A percentile compares a stretch with the other conserved stretches of the same genome.
Conservation (phyloP, 495 filamentous ascomycete genomes). For the Penicillium paxilli region DNA sequence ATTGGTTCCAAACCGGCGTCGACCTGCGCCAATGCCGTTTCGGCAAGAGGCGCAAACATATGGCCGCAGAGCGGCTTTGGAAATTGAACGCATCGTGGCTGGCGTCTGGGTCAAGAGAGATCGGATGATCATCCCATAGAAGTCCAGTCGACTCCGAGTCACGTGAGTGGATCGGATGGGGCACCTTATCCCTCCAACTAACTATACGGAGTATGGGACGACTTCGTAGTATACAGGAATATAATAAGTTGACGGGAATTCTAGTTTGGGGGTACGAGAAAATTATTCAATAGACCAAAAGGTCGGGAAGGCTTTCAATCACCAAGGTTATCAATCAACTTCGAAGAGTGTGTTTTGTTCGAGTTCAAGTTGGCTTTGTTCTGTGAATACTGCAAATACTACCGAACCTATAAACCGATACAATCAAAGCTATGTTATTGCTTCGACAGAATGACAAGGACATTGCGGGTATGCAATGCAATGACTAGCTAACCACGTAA, state of each 20-base stretch:
- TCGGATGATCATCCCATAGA: conserved; percentile 11
- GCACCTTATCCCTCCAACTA: neutral
- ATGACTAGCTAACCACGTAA: conserved; percentile 18
- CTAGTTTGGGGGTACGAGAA: too few relatives aligned
- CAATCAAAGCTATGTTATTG: neutral
- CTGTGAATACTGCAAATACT: too few relatives aligned
- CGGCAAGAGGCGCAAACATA: conserved; percentile 47
- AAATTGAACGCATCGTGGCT: conserved; percentile 39
- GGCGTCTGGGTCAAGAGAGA: conserved; percentile 8
- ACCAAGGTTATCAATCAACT: too few relatives aligned
- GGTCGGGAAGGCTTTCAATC: too few relatives aligned
- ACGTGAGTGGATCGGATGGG: neutral
- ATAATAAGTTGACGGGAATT: too few relatives aligned
- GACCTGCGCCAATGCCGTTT: conserved; percentile 24
- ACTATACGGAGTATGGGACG: neutral
- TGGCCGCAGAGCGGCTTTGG: conserved; percentile 32
- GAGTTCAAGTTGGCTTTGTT: too few relatives aligned
- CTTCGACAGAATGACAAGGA: conserved; percentile 2
- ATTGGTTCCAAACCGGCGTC: conserved; percentile 32
- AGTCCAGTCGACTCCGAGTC: neutral
- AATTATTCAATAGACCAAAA: too few relatives aligned
- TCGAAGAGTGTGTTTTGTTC: too few relatives aligned
- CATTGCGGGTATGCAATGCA: conserved; percentile 27
- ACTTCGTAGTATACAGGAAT: too few relatives aligned
- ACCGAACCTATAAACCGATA: too few relatives aligned